Evolutionary conservation across 495 filamentous ascomycete genomes (phyloP).

Genomic region (Clohesyomyces aquaticus): DNA sequence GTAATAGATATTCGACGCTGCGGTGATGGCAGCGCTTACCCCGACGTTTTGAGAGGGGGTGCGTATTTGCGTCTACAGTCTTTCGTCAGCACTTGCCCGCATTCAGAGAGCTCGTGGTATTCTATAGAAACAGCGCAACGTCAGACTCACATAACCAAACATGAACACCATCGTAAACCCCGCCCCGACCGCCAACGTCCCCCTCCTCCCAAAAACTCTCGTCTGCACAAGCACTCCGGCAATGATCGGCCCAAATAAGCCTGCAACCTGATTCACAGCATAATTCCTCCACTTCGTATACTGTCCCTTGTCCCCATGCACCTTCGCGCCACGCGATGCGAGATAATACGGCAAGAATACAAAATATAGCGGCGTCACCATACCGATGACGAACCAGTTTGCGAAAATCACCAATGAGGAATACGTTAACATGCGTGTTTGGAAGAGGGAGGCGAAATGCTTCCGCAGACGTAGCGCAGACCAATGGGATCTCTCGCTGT

Average conservation of each 20-base stretch:
- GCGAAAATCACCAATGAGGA: too few species aligned
- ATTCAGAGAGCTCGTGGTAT: background rate
- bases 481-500: conserved; percentile 47
- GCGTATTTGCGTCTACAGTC: conserved; percentile 46
- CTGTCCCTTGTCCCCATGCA: too few species aligned
- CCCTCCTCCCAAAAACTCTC: conserved; percentile 45
- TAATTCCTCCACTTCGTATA: too few species aligned
- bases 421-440: too few species aligned
- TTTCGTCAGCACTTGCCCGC: background rate
- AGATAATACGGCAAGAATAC: too few species aligned
- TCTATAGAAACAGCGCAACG: too few species aligned
- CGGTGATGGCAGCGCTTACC: conserved; percentile 50
- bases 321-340: too few species aligned
- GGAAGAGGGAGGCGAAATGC: conserved; percentile 45
- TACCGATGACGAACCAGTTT: too few species aligned
- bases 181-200: conserved; percentile 51
- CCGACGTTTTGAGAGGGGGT: conserved; percentile 51
- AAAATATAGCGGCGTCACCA: too few species aligned
- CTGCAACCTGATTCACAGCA: too few species aligned
- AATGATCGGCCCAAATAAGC: too few species aligned
- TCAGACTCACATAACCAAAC: conserved; percentile 48
- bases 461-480: conserved; percentile 42
- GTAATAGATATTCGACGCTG: conserved; percentile 55
- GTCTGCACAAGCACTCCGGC: conserved; percentile 49
- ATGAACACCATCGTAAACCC: conserved; percentile 51